phyloP scores from a whole-genome alignment of 75 land plant species.

The Pinus taeda region DNA sequence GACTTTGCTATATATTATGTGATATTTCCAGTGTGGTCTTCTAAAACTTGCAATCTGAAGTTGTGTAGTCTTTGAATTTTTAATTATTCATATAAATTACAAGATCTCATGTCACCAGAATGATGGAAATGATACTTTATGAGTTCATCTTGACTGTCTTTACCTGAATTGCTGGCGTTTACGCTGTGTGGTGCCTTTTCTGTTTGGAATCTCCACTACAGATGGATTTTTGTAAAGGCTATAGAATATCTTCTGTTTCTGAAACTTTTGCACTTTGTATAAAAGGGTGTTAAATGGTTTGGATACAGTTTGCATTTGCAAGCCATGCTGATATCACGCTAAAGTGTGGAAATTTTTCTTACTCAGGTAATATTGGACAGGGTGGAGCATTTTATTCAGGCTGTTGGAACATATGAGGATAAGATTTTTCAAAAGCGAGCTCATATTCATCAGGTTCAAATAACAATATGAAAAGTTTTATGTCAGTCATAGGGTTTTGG shows the following conservation, averaged over 20 bases:
- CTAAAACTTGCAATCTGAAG: too few species aligned
- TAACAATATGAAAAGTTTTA: neutral
- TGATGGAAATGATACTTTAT: neutral
- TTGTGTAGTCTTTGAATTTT: neutral
- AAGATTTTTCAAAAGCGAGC: constrained; percentile 59
- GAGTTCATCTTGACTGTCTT: neutral
- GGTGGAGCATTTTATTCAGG: constrained; percentile 55
- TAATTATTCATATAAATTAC: neutral
- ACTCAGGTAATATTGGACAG: constrained; percentile 18
- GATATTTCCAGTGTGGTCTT: neutral
- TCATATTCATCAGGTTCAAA: constrained; percentile 23
- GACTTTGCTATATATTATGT: neutral
- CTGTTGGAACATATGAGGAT: constrained; percentile 58
- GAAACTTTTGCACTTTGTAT: neutral
- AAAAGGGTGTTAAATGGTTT: neutral
- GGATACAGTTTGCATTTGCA: neutral
- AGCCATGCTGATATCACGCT: neutral
- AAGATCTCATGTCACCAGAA: neutral
- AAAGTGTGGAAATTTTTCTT: neutral
- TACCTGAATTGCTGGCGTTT: too few species aligned
- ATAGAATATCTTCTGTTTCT: neutral
- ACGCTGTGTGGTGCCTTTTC: too few species aligned
- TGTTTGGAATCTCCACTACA: too few species aligned
- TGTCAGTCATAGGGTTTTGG: neutral
- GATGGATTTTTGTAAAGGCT: too few species aligned